phyloP scores from a whole-genome alignment of 495 filamentous ascomycete species.

The Aspergillus cavernicola region DNA sequence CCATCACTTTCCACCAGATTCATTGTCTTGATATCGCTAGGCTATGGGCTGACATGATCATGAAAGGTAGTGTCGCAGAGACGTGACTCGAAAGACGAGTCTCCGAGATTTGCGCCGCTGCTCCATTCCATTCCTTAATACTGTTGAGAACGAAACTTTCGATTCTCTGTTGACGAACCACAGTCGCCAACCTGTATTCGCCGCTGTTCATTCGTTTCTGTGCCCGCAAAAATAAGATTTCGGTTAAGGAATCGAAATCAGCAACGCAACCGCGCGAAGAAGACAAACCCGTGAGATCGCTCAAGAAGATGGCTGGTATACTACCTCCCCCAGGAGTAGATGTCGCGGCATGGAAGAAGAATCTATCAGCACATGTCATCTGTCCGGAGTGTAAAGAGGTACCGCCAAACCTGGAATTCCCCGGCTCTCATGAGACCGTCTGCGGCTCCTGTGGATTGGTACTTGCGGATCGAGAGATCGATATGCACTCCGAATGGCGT shows the following conservation, averaged over 20 bases:
- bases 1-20: slow-evolving; percentile 12
- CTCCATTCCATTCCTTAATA: slow-evolving; percentile 14
- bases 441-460: slow-evolving; percentile 92
- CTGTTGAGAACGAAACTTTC: neutral
- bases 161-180: slow-evolving; percentile 8
- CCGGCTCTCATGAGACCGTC: slow-evolving; percentile 85
- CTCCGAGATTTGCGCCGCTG: slow-evolving; percentile 22
- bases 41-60: slow-evolving; percentile 32
- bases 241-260: slow-evolving; percentile 38
- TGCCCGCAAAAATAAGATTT: slow-evolving; percentile 44
- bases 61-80: slow-evolving; percentile 27
- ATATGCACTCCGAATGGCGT: slow-evolving; percentile 95
- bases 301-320: slow-evolving; percentile 39
- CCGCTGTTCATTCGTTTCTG: slow-evolving; percentile 57
- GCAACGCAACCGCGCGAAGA: slow-evolving; percentile 31
- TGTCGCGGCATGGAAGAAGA: slow-evolving; percentile 58
- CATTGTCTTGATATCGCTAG: slow-evolving; percentile 18
- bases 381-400: slow-evolving; percentile 88
- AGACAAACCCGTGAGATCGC: slow-evolving; percentile 18
- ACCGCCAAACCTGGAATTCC: slow-evolving; percentile 93
- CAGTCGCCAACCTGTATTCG: slow-evolving; percentile 61
- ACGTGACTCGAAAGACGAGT: slow-evolving; percentile 21
- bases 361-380: slow-evolving; percentile 76
- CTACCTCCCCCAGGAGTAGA: slow-evolving; percentile 17
- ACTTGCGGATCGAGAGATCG: slow-evolving; percentile 82